Percentiles rank a stretch among this genome's conserved stretches.
Conservation (phyloP, 2,329 filamentous ascomycete genomes). For the Leptographium lundbergii region DNA sequence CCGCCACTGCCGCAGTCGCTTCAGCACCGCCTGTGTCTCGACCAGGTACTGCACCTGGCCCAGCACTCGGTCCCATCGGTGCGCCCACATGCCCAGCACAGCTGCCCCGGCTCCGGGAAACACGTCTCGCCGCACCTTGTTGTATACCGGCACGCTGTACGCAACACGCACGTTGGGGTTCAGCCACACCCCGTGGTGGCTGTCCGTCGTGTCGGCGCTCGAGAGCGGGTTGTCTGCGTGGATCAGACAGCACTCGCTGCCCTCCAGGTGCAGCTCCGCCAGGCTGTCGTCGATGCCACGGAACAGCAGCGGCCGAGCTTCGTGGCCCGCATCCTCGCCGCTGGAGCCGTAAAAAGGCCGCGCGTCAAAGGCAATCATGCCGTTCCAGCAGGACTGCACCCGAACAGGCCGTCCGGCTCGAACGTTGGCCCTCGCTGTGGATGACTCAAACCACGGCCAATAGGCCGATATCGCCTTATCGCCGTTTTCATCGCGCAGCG, state of each 20-base stretch:
- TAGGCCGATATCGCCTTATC: conserved; percentile 36
- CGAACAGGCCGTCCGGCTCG: conserved; percentile 37
- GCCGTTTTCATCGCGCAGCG: conserved; percentile 40
- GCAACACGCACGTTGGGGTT: conserved; percentile 59
- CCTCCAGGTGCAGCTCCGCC: conserved; percentile 52
- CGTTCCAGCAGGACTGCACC: conserved; percentile 58
- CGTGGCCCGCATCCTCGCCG: too few relatives aligned
- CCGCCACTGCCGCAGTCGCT: conserved; percentile 28
- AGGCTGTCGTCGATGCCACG: conserved; percentile 52
- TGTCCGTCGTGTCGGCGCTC: conserved; percentile 11
- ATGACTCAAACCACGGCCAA: conserved; percentile 47
- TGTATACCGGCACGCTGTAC: conserved; percentile 44
- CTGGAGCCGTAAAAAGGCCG: conserved; percentile 30
- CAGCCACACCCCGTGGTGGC: conserved; percentile 44
- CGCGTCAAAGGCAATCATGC: conserved; percentile 36
- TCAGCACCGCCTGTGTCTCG: conserved; percentile 24
- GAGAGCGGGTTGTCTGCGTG: conserved; percentile 57
- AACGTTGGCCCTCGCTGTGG: conserved; percentile 29
- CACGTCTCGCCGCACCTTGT: conserved; percentile 26
- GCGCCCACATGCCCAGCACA: conserved; percentile 44
- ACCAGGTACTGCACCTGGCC: conserved; percentile 24
- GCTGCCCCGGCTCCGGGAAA: conserved; percentile 38
- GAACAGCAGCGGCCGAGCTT: conserved; percentile 36
- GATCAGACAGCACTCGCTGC: conserved; percentile 68
- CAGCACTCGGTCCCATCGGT: conserved; percentile 36